These are phyloP conservation scores for Aureobasidium mangrovei DNA, from an alignment of 2,329 filamentous ascomycete genomes.

Conservation along the genomic window DNA sequence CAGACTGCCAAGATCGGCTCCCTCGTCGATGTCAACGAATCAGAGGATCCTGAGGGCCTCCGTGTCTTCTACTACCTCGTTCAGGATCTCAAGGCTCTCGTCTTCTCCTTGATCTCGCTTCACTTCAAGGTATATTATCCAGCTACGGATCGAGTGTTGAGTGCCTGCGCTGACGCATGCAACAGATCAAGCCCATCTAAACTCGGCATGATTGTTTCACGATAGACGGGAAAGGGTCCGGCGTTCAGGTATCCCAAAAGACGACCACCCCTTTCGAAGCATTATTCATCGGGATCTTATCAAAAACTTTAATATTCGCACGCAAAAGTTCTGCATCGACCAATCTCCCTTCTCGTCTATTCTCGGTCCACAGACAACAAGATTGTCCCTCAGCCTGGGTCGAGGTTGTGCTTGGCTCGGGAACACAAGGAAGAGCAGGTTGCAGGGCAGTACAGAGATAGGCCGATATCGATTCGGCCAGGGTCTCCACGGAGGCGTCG, in stretches of 20 bases:
- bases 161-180: neutral
- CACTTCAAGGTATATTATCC: conserved; percentile 73
- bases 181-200: conserved; percentile 27
- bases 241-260: neutral
- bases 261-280: neutral
- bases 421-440: no score
- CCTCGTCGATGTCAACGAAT: conserved; percentile 91
- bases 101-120: conserved; percentile 90
- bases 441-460: no score
- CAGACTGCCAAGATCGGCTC: conserved; percentile 98
- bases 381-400: no score
- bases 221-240: neutral
- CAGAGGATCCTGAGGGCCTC: conserved; percentile 87
- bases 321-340: no score
- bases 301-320: neutral
- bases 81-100: conserved; percentile 90
- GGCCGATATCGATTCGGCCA: no score
- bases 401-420: no score
- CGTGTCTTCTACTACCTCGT: conserved; percentile 98
- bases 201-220: neutral
- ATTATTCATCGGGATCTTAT: neutral
- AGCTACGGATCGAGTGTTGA: neutral
- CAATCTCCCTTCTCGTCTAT: no score
- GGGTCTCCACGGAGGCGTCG: no score
- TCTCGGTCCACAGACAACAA: no score